Base-by-base conservation (phyloP, 495 filamentous ascomycete species). In the Collariella sp. region DNA sequence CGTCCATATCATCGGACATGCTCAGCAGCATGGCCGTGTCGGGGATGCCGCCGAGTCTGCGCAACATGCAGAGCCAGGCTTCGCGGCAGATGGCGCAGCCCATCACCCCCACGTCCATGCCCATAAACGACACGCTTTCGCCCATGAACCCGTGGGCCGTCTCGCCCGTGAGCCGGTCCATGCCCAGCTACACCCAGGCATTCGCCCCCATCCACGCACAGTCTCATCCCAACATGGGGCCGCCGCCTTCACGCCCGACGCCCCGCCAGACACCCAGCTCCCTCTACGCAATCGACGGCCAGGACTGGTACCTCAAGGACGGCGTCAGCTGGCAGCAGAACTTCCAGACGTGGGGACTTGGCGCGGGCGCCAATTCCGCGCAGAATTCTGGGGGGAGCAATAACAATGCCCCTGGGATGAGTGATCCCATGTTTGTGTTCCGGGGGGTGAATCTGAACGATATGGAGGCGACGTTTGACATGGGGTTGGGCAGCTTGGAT, bases 231-330 rank as follows among this genome's bases (percentile, higher is more conserved):
- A 53, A 1, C 16, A 10, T 46, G 42, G 34, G 9, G 1, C 43
- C 45, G 20, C 23, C 38, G 7, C 24, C 22, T 0, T 57, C 52
- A 0, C 56, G 48, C 15, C 7, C 49, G 9, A 34, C 33, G 4
- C 42, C 52, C 18, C 53, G 58, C 29, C 54, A 61, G 31, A 62
- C 59, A 35, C 51, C 66, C 49, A 62, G 34, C 43, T 56, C 63
- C 0, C 42, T 63, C 2, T 73, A 70, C 50, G 68, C 67, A 12
- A 67, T 75, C 39, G 74, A 77, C 49, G 72, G 74, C 12, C 71
- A 75, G 55, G 73, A 76, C 20, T 77, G 74, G 74, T 77, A 74
- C 55, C 59, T 77, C 5, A 77, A 74, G 43, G 74, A 77, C 36
- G 69, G 72, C 20, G 74, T 74, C 5, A 72, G 65, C 40, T 77